Conservation (phyloP, 352 stramenopile species). For the Pythium coloratum region DNA sequence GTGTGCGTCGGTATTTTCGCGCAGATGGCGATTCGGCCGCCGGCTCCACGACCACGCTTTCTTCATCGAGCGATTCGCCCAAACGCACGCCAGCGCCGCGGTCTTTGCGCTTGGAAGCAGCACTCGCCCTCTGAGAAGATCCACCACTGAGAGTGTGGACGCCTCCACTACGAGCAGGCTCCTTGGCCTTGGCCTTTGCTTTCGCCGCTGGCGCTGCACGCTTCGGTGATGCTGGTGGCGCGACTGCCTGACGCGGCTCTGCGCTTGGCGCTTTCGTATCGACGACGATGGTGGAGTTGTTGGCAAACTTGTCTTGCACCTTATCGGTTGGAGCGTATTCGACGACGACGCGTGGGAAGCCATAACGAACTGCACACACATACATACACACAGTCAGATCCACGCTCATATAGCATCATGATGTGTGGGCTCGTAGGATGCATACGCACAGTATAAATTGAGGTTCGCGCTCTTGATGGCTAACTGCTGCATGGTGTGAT, state of each 20-base stretch:
- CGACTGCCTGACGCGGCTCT: slow-evolving; percentile 21
- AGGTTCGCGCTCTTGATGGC: slow-evolving; percentile 42
- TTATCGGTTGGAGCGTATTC: slow-evolving; percentile 36
- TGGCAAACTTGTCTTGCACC: slow-evolving; percentile 51
- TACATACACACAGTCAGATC: slow-evolving; percentile 5
- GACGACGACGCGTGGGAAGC: slow-evolving; percentile 58
- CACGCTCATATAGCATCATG: background rate
- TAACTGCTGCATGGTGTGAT: slow-evolving; percentile 43
- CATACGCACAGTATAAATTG: slow-evolving; percentile 44
- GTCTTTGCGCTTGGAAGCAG: slow-evolving; percentile 30
- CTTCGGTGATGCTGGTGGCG: background rate
- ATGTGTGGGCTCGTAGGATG: background rate
- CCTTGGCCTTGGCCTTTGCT: slow-evolving; percentile 12
- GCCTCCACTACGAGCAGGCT: slow-evolving; percentile 23
- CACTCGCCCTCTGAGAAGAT: slow-evolving; percentile 5
- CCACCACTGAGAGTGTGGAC: slow-evolving; percentile 53
- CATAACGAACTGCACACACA: slow-evolving; percentile 49
- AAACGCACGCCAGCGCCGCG: slow-evolving; percentile 54
- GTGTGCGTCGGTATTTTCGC: slow-evolving; percentile 55
- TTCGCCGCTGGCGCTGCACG: slow-evolving; percentile 10
- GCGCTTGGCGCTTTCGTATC: slow-evolving; percentile 25
- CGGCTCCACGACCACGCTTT: slow-evolving; percentile 18
- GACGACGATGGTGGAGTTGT: slow-evolving; percentile 78
- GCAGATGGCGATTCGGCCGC: slow-evolving; percentile 4
- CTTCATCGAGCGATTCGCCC: slow-evolving; percentile 48